These are phyloP conservation scores for Dionaea muscipula DNA, from an alignment of 179 eudicot species.

Conservation along the genomic window DNA sequence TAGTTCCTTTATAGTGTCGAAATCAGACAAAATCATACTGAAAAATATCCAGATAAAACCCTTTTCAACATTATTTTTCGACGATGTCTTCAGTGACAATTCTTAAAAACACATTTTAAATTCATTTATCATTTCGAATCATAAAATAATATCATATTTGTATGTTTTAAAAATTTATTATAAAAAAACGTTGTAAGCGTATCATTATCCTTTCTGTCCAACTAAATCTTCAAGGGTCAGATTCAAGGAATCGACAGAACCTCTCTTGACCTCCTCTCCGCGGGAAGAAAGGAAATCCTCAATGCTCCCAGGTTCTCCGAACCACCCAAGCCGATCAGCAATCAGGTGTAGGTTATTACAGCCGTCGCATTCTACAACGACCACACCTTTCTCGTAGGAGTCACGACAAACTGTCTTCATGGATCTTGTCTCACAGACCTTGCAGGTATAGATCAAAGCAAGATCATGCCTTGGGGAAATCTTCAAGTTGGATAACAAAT, in stretches of 20 bases:
- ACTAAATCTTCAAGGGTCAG: constrained; percentile 75
- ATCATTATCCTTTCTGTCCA: constrained; percentile 41
- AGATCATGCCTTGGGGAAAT: constrained; percentile 66
- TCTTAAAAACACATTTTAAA: too few relatives aligned
- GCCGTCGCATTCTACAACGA: constrained; percentile 74
- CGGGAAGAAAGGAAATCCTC: constrained; percentile 78
- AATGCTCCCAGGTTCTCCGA: constrained; percentile 70
- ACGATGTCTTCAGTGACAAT: too few relatives aligned
- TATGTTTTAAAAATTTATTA: too few relatives aligned
- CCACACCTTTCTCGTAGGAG: constrained; percentile 83
- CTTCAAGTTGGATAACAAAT: constrained; percentile 39
- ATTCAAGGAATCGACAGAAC: constrained; percentile 49
- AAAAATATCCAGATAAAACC: too few relatives aligned
- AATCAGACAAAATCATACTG: too few relatives aligned
- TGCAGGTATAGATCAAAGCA: constrained; percentile 79
- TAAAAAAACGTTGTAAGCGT: too few relatives aligned
- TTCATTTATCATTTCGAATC: too few relatives aligned
- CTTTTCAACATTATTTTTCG: too few relatives aligned
- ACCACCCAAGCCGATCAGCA: constrained; percentile 76
- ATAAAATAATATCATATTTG: too few relatives aligned
- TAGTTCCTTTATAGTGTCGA: too few relatives aligned
- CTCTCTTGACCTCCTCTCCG: constrained; percentile 62
- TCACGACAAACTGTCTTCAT: constrained; percentile 68
- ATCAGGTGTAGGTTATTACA: constrained; percentile 77
- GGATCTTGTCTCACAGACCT: constrained; percentile 71